Conservation (phyloP, 2,329 filamentous ascomycete species). For the Thermoascus crustaceus region DNA sequence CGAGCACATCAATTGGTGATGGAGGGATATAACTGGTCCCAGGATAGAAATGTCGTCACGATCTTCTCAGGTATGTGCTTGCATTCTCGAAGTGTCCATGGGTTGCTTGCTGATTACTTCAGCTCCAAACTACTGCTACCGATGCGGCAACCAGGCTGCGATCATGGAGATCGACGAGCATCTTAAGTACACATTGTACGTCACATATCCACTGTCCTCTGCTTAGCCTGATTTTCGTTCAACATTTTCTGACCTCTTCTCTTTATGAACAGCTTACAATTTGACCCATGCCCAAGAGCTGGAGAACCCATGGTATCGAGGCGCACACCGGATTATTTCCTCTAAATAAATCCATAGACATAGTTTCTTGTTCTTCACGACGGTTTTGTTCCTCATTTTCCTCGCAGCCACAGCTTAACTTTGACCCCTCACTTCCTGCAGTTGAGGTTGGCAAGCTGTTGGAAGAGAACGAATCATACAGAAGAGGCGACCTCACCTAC, state of each 20-base stretch:
- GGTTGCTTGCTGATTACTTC: not conserved
- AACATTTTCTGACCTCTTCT: conserved; percentile 5
- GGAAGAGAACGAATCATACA: conserved; percentile 17
- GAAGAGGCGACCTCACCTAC: conserved; percentile 15
- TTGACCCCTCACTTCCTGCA: not conserved
- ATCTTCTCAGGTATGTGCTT: conserved; percentile 77
- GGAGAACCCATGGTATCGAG: conserved; percentile 98
- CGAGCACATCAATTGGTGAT: conserved; percentile 97
- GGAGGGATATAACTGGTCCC: conserved; percentile 99
- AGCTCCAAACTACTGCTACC: conserved; percentile 95
- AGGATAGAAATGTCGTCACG: conserved; percentile 95
- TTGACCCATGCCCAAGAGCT: conserved; percentile 93
- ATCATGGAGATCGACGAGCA: conserved; percentile 99
- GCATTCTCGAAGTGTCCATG: not conserved
- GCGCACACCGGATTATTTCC: conserved; percentile 97
- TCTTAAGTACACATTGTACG: conserved; percentile 98
- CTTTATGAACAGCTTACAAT: conserved; percentile 82
- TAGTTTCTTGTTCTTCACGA: conserved; percentile 10
- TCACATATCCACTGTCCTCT: conserved; percentile 18
- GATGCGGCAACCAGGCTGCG: conserved; percentile 97
- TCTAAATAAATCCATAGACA: conserved; percentile 48
- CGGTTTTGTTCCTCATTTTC: conserved; percentile 1
- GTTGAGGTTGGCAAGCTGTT: not conserved
- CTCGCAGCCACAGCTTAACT: not conserved
- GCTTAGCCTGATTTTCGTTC: conserved; percentile 2